Evolutionary conservation across 495 filamentous ascomycete species (phyloP).

Genomic region (Aspergillus biplanus): DNA sequence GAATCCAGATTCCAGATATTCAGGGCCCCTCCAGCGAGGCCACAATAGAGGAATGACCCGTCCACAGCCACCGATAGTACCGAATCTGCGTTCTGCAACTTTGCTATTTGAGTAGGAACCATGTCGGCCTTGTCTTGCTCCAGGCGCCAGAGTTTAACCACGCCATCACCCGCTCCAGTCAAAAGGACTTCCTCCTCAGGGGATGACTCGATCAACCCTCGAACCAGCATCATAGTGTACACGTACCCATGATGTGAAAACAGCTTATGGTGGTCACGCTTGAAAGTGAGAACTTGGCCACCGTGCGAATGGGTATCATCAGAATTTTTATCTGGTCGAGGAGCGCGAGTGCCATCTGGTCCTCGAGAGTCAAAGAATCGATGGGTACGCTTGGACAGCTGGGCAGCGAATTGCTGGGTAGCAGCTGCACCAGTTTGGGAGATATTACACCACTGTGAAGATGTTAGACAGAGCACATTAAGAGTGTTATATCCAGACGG

Average conservation of each 20-base stretch:
- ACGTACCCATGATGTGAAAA: constrained; percentile 96
- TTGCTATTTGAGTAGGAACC: constrained; percentile 57
- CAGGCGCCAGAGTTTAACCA: constrained; percentile 87
- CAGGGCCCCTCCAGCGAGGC: constrained; percentile 84
- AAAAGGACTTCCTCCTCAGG: constrained; percentile 77
- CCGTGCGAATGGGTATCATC: constrained; percentile 48
- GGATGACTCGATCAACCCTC: constrained; percentile 63
- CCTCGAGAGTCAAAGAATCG: constrained; percentile 93
- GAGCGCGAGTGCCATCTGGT: constrained; percentile 77
- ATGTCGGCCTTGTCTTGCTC: constrained; percentile 48
- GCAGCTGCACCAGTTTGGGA: constrained; percentile 57
- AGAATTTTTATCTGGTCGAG: constrained; percentile 58
- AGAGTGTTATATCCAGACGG: background rate
- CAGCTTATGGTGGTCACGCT: constrained; percentile 76
- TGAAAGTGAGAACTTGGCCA: constrained; percentile 77
- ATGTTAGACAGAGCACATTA: constrained; percentile 9
- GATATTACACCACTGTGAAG: constrained; percentile 63
- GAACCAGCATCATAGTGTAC: constrained; percentile 88
- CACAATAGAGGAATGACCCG: constrained; percentile 87
- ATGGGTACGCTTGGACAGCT: constrained; percentile 82
- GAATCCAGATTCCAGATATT: constrained; percentile 98
- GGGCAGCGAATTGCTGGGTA: constrained; percentile 64
- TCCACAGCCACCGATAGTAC: constrained; percentile 84
- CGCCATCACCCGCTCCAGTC: constrained; percentile 91
- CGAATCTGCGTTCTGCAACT: constrained; percentile 80